Evolutionary conservation across 129 eudicot species (phyloP), one percentile per base, ranked within the genome.

Genomic region (Oenanthe sinensis): DNA sequence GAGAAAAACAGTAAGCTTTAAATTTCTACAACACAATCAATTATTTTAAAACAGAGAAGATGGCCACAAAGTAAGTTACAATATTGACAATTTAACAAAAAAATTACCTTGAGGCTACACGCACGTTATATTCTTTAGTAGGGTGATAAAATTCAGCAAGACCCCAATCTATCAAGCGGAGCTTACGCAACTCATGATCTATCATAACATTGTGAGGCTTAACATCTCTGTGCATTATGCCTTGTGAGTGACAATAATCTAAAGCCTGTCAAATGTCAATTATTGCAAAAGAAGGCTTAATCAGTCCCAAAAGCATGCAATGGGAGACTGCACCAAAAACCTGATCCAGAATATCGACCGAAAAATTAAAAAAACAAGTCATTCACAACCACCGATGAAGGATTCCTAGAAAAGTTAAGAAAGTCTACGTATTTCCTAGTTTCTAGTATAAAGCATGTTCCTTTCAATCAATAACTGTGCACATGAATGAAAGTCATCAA

Each of bases 141-240:
- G 98, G 98, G 79, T 94, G 98, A 75, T 94, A 94, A 83, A 94
- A 94, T 82, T 94, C 98, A 10, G 98, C 98, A 78, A 94, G 97
- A n/a, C 98, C 98, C 98, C 98, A 94, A 78, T 94, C 98, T 72
- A 94, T 95, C 80, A 95, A 84, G 10, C 98, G 89, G 75, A 95
- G 97, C 81, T 95, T 95, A 72, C 98, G 79, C 87, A 91, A 82
- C 84, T 91, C 98, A 79, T 95, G 98, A 78, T 95, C 98, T 80
- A 95, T 95, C 98, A 95, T 95, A 47, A 95, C 98, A 77, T 95
- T 95, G 71, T 95, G 98, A 85, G 98, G 98, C 86, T 95, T 94
- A 54, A 94, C 97, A 90, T 94, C 98, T 81, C 98, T 82, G 81
- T 94, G 98, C 98, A 94, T 94, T 79, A 95, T 95, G 68, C 98